Evolutionary conservation across 352 stramenopile species (phyloP).

Genomic region (Poterioochromonas sp.): DNA sequence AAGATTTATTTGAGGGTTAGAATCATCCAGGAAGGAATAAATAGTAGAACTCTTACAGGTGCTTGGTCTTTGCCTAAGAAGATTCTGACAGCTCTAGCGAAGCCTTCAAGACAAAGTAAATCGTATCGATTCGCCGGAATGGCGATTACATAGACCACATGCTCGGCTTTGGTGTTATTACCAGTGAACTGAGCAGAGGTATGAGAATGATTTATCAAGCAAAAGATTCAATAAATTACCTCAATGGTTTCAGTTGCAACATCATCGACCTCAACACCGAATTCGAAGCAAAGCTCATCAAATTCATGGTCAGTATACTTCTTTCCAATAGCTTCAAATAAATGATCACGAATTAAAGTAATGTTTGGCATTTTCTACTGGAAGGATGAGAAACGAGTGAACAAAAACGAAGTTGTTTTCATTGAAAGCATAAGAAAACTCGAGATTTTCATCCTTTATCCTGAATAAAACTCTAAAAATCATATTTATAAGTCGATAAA

Average conservation of each 20-base stretch:
- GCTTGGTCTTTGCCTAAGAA: conserved; percentile 72
- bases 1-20: neutral
- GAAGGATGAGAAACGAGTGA: too few relatives aligned
- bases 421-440: too few relatives aligned
- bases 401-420: too few relatives aligned
- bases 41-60: neutral
- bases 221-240: conserved; percentile 33
- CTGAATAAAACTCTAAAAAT: too few relatives aligned
- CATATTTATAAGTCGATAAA: too few relatives aligned
- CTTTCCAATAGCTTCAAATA: conserved; percentile 91
- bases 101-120: conserved; percentile 95
- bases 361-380: conserved; percentile 97
- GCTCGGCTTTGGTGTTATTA: conserved; percentile 55
- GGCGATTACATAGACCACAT: conserved; percentile 99
- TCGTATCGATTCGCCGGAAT: conserved; percentile 99
- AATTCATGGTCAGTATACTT: conserved; percentile 97
- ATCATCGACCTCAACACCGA: conserved; percentile 96
- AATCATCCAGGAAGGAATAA: neutral
- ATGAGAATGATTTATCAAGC: conserved; percentile 51
- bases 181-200: conserved; percentile 59
- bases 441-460: too few relatives aligned
- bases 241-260: conserved; percentile 61
- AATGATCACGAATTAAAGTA: conserved; percentile 85
- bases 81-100: conserved; percentile 86
- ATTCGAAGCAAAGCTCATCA: conserved; percentile 99